Conservation (phyloP, 1,284 basidiomycete genomes). For the Naganishia cerealis region DNA sequence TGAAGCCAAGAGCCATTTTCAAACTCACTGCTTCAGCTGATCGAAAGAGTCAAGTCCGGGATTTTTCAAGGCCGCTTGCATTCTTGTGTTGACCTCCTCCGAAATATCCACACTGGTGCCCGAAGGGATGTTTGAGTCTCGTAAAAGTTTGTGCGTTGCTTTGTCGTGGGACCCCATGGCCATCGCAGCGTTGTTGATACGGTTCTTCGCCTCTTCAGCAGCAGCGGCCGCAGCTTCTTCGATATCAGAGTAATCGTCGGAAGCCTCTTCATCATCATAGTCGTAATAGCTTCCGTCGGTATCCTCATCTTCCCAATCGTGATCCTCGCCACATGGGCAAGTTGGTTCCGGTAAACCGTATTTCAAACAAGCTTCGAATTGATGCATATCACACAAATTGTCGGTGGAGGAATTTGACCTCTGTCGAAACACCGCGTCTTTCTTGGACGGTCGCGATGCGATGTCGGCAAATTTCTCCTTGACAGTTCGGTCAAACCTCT, state of each 20-base stretch:
- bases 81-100: conserved; percentile 15
- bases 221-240: conserved; percentile 13
- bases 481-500: conserved; percentile 22
- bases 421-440: conserved; percentile 4
- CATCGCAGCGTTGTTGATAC: background rate
- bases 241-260: conserved; percentile 29
- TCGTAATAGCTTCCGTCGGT: conserved; percentile 24
- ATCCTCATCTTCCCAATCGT: conserved; percentile 25
- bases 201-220: conserved; percentile 7
- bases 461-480: conserved; percentile 30
- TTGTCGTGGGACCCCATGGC: background rate
- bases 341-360: conserved; percentile 20
- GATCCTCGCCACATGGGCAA: conserved; percentile 28
- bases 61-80: conserved; percentile 20
- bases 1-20: background rate
- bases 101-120: conserved; percentile 12
- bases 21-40: conserved; percentile 19
- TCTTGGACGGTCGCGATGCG: conserved; percentile 11
- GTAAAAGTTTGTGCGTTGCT: background rate
- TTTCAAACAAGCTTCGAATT: conserved; percentile 27
- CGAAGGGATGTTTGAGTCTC: background rate
- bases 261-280: conserved; percentile 19
- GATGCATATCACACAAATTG: conserved; percentile 28
- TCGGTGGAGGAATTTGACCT: conserved; percentile 15
- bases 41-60: conserved; percentile 24